Evolutionary conservation across 2,329 filamentous ascomycete genomes (phyloP).

Genomic region (Neophaeococcomyces aloes): DNA sequence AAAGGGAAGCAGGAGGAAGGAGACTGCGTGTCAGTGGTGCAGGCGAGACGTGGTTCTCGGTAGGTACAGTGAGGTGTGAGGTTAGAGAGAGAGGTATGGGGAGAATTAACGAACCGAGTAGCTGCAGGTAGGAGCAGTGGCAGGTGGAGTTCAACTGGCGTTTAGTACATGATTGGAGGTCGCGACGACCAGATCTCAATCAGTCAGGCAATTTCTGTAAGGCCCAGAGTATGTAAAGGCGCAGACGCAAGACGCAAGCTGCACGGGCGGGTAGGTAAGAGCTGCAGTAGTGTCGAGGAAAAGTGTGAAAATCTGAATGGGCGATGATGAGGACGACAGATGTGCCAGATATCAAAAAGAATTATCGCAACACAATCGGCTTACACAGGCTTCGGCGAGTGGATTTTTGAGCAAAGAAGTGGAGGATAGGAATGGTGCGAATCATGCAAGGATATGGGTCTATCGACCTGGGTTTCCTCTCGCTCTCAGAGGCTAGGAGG

Average conservation of each 20-base stretch:
- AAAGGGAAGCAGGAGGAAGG: slow-evolving; percentile 4
- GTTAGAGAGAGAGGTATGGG: background rate
- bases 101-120: slow-evolving; percentile 8
- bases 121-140: slow-evolving; percentile 6
- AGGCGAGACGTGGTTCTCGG: slow-evolving; percentile 5
- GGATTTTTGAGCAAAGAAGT: slow-evolving; percentile 7
- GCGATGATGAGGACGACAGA: slow-evolving; percentile 5
- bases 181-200: slow-evolving; percentile 4
- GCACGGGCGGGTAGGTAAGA: slow-evolving; percentile 10
- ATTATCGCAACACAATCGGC: slow-evolving; percentile 7
- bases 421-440: background rate
- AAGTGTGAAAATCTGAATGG: slow-evolving; percentile 8
- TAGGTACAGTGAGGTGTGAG: slow-evolving; percentile 5
- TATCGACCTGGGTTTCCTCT: slow-evolving; percentile 5
- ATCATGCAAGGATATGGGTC: slow-evolving; percentile 3
- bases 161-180: slow-evolving; percentile 9
- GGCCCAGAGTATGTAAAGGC: slow-evolving; percentile 1
- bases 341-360: slow-evolving; percentile 5
- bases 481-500: background rate
- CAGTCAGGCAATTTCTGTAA: background rate
- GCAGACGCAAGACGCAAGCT: slow-evolving; percentile 2
- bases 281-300: slow-evolving; percentile 9
- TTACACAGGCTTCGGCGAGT: slow-evolving; percentile 6
- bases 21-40: slow-evolving; percentile 4
- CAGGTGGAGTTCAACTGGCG: slow-evolving; percentile 5